Evolutionary conservation across 441 rosid species (phyloP), one percentile per base, ranked within the genome.

Genomic region (Adansonia rubrostipa): DNA sequence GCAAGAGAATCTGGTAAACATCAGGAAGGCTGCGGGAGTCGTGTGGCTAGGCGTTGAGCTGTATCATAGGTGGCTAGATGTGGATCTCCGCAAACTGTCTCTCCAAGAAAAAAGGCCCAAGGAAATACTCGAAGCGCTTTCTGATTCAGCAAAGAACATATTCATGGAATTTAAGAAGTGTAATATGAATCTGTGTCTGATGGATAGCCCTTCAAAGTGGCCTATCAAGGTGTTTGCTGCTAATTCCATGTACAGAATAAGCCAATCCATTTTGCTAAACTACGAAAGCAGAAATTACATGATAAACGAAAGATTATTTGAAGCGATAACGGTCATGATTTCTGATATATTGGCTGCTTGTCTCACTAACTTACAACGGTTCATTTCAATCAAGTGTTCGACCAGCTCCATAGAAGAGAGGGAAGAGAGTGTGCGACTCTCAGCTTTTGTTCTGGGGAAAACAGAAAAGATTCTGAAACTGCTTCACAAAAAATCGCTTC

Each of bases 201-300:
- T 78, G 80, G 93, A 89, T n/a, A 80, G 13, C 76, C 86, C 95
- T 10, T 82, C 90, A 9, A 84, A 76, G 45, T 96, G 99, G 99
- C 97, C 97, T 2, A 60, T 85, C 77, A 89, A 87, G 82, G 86
- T 84, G 56, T 74, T 92, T 81, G 96, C 98, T 6, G 95, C 97
- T 9, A 87, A 92, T 80, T 92, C 97, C 82, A 92, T 94, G 97
- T 92, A 92, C 62, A 79, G 96, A 81, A 79, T 91, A 76, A 89
- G 92, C 79, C 84, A 83, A 82, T 90, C 93, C 51, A 79, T 91
- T 73, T 82, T 96, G 78, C 87, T 79, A n/a, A 79, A 68, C 9
- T 77, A 80, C 68, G 81, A 79, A 70, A 67, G 81, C 78, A 78
- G 80, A 60, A 80, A 80, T 62, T 80, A 74, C 33, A 73, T 24